Base-by-base conservation (phyloP, 2,329 filamentous ascomycete genomes). In the Aspergillus clavatus region DNA sequence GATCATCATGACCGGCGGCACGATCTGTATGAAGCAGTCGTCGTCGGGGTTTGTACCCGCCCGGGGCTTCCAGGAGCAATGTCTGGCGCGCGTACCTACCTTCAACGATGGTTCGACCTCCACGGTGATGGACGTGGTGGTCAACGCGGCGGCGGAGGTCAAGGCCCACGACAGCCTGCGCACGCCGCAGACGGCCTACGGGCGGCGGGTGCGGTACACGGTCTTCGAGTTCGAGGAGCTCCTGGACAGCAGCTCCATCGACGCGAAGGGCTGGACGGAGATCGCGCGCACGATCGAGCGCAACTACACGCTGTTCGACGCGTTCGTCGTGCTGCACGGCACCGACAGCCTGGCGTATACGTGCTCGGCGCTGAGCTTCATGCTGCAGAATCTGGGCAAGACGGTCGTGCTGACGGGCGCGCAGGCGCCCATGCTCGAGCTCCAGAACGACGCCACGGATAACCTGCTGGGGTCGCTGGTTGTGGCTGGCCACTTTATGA, bases 341-440 rank as follows among this genome's bases (percentile, higher is more conserved):
- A 95, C 89, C 5, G 89, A 95, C 68, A 94, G 87, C 36, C 74
- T 95, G 41, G 87, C 86, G 14, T 95, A 95, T 69, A 93, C 89
- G 4, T 87, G 87, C 50, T 94, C 89, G 4, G 90, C 90, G 3
- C 75, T 96, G 46, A 93, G 87, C 56, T 96, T 95, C 72, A 95
- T 95, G 87, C 80, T 95, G 64, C 80, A 86, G 59, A 89, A 94
- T 61, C 76, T 96, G 11, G 89, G 89, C 40, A 96, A 95, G 72
- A 88, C 90, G 1, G 87, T 95, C 24, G 84, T 96, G 43, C 75
- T 96, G 39, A 96, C 90, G 3, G 84, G 84, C 1, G 86, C 83
- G 2, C 85, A 89, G 63, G 86, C 89, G 1, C 88, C 88, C 38
- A 95, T 96, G 78, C 86, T 93, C 57, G 84, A 90, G 49, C 79